phyloP scores from a whole-genome alignment of 345 rosid genomes.

The Hypericum perforatum region DNA sequence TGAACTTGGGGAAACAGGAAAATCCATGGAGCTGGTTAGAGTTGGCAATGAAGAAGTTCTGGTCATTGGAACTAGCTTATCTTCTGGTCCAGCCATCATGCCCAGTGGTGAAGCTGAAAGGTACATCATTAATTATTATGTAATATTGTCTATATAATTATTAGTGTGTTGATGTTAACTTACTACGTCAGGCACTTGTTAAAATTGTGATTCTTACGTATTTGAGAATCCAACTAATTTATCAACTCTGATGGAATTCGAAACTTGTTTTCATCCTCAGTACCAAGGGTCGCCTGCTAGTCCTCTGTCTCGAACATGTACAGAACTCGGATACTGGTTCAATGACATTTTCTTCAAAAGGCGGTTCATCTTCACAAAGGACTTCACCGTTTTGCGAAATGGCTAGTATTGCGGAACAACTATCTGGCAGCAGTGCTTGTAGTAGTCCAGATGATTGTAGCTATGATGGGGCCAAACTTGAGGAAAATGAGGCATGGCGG shows the following conservation, averaged over 20 bases:
- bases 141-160: neutral
- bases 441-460: slow-evolving; percentile 78
- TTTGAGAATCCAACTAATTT: neutral
- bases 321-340: slow-evolving; percentile 76
- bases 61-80: slow-evolving; percentile 81
- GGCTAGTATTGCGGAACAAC: slow-evolving; percentile 62
- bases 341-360: slow-evolving; percentile 52
- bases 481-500: slow-evolving; percentile 80
- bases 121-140: slow-evolving; percentile 24
- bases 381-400: slow-evolving; percentile 79
- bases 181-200: neutral
- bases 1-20: slow-evolving; percentile 76
- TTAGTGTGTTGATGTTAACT: neutral
- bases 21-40: slow-evolving; percentile 83
- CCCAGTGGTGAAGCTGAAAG: slow-evolving; percentile 99
- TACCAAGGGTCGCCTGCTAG: slow-evolving; percentile 81
- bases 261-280: slow-evolving; percentile 35
- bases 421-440: slow-evolving; percentile 73
- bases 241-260: neutral
- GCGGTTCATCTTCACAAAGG: slow-evolving; percentile 63
- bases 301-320: slow-evolving; percentile 55
- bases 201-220: neutral
- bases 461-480: slow-evolving; percentile 71
- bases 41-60: slow-evolving; percentile 76
- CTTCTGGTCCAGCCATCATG: slow-evolving; percentile 89